Base-by-base conservation (phyloP, 805 yeast species). In the Candida krabiensis region DNA sequence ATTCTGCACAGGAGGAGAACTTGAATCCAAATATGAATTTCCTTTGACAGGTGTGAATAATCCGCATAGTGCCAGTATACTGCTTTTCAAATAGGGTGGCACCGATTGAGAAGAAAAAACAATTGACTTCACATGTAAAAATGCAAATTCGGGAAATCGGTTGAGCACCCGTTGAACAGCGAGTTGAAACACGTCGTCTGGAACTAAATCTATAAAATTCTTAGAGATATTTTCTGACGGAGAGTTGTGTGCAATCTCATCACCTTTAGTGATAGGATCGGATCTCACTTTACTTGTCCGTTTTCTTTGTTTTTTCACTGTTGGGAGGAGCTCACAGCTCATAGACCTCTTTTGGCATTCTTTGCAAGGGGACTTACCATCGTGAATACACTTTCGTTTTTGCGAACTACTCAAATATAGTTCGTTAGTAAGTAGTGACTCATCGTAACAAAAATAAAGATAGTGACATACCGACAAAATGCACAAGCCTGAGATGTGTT, bases 1-100 rank as follows among this genome's bases (percentile, higher is more conserved):
- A n/a, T 35, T 21, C 22, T 35, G 19, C 6, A 35, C 33, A 18
- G 28, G 28, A 15, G 32, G 22, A 14, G 33, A 28, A n/a, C 11
- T 7, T 17, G 22, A 21, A 17, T 26, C 40, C 15, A 37, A 30
- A 23, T 16, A 37, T 19, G 12, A 3, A 31, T 37, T 18, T 26
- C 18, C 33, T 5, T 25, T n/a, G 3, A 30, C 24, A 5, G 35
- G 36, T 11, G 37, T 17, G 28, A 37, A 37, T 5, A n/a, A 31
- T 6, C 41, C 41, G 16, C 41, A 37, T 30, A 37, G 27, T 13
- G 41, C 41, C 31, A 37, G 5, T 19, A 37, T 19, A 15, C 37
- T 37, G 41, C 28, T 26, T 22, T 21, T 22, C 4, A 37, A 16
- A 19, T 27, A 33, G 15, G 32, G 31, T 13, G 24, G 15, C 28